A percentile compares a stretch with the other conserved stretches of the same genome.
Evolutionary conservation across 305 asterid species (phyloP).

Genomic region (Ilex paraguariensis): DNA sequence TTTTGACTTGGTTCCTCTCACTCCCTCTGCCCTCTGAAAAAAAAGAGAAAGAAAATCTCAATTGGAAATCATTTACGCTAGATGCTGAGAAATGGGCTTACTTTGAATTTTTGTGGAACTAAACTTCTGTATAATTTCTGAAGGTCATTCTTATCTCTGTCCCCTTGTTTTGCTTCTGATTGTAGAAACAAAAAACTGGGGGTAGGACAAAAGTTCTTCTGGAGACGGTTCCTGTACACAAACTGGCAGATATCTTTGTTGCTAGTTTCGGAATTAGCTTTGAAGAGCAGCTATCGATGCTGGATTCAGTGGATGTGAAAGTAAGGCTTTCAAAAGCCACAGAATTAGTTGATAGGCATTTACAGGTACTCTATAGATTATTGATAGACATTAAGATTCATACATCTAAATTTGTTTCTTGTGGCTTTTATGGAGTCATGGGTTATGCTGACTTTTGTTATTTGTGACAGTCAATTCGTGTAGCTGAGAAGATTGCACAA

Average conservation of each 20-base stretch:
- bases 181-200: constrained; percentile 94
- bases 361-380: constrained; percentile 45
- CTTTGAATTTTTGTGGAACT: background rate
- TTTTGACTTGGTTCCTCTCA: background rate
- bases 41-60: too few species aligned
- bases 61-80: too few species aligned
- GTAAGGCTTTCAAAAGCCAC: constrained; percentile 92
- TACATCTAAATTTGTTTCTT: background rate
- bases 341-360: constrained; percentile 94
- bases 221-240: constrained; percentile 96
- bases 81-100: too few species aligned
- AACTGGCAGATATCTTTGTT: constrained; percentile 96
- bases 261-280: constrained; percentile 99
- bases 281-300: constrained; percentile 92
- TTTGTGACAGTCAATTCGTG: constrained; percentile 86
- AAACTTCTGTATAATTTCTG: background rate
- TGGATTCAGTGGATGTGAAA: constrained; percentile 96
- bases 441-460: constrained; percentile 15
- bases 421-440: constrained; percentile 13
- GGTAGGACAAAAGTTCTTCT: constrained; percentile 93
- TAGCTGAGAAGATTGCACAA: constrained; percentile 97
- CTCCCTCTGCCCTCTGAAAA: background rate
- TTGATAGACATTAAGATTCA: background rate
- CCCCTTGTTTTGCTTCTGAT: constrained; percentile 15
- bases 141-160: background rate